Percentiles rank a stretch among this genome's conserved stretches.
Conservation (phyloP, 257 asterid species). For the Plantago ovata region DNA sequence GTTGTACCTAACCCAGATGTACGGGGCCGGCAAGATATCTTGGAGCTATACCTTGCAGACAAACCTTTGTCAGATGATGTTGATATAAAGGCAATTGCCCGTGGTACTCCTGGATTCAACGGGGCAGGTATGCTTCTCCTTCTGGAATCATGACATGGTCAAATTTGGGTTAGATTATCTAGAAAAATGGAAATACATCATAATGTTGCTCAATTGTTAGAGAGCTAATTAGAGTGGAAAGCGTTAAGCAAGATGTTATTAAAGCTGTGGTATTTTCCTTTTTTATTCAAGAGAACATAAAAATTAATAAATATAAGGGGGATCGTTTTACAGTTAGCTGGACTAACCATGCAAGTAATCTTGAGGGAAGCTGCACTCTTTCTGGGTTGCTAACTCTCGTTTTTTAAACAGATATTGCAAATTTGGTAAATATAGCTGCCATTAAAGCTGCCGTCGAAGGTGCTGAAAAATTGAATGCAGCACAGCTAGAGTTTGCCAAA, state of each 20-base stretch:
- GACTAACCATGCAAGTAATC: neutral
- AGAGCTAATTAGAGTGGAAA: no score
- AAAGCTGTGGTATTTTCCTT: conserved; percentile 15
- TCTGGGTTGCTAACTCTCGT: conserved; percentile 18
- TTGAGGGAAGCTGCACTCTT: conserved; percentile 11
- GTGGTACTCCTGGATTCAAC: conserved; percentile 98
- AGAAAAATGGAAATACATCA: no score
- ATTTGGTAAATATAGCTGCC: conserved; percentile 55
- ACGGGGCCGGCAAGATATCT: conserved; percentile 88
- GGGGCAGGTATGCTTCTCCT: conserved; percentile 72
- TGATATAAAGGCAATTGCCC: conserved; percentile 84
- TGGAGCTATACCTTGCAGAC: conserved; percentile 88
- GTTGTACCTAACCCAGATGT: conserved; percentile 92
- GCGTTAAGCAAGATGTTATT: no score
- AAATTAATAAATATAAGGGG: neutral
- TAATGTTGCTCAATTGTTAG: no score
- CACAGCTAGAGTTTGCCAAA: conserved; percentile 89
- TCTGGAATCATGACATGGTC: no score
- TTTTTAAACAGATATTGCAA: conserved; percentile 53
- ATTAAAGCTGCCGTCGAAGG: conserved; percentile 98
- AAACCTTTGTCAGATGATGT: conserved; percentile 84
- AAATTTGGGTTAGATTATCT: no score
- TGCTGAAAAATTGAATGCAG: conserved; percentile 75
- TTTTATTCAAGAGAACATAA: conserved; percentile 10
- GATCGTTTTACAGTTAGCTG: neutral